These are phyloP conservation scores for Psilocybe cyanescens DNA, from an alignment of 768 basidiomycete species.

Conservation along the genomic window DNA sequence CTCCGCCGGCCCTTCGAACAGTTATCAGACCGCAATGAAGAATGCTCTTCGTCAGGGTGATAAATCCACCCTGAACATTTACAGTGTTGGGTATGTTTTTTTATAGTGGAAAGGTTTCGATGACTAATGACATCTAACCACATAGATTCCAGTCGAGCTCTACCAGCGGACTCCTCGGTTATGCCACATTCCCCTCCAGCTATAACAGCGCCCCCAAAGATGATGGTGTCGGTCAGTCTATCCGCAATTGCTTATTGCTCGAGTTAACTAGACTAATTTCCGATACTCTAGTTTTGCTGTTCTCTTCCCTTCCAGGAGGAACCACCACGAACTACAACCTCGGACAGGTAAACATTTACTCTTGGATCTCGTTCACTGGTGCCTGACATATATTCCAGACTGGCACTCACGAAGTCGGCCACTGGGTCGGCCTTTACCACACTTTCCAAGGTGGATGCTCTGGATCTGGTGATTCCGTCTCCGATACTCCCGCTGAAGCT, in stretches of 20 bases:
- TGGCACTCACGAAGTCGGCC: slow-evolving; percentile 59
- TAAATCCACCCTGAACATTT: slow-evolving; percentile 47
- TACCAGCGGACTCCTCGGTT: slow-evolving; percentile 48
- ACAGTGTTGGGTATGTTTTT: slow-evolving; percentile 48
- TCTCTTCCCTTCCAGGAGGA: slow-evolving; percentile 48
- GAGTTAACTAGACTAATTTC: neutral
- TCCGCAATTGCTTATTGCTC: neutral
- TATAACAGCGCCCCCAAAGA: slow-evolving; percentile 43
- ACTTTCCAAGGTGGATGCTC: slow-evolving; percentile 59
- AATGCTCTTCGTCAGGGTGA: slow-evolving; percentile 43
- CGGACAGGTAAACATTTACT: slow-evolving; percentile 31
- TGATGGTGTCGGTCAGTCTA: slow-evolving; percentile 47
- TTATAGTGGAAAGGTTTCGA: neutral
- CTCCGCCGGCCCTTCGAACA: slow-evolving; percentile 37
- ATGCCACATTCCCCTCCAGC: slow-evolving; percentile 53
- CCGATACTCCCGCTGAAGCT: slow-evolving; percentile 51
- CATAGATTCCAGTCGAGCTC: slow-evolving; percentile 28
- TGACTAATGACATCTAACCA: neutral
- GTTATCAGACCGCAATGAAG: slow-evolving; percentile 54
- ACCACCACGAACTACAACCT: slow-evolving; percentile 45
- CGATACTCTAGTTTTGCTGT: slow-evolving; percentile 27
- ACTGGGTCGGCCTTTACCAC: slow-evolving; percentile 65
- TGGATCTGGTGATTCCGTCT: slow-evolving; percentile 44
- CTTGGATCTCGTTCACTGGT: neutral
- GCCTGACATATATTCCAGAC: slow-evolving; percentile 29